Evolutionary conservation across 2,329 filamentous ascomycete species (phyloP).

Genomic region (Stemphylium vesicarium): DNA sequence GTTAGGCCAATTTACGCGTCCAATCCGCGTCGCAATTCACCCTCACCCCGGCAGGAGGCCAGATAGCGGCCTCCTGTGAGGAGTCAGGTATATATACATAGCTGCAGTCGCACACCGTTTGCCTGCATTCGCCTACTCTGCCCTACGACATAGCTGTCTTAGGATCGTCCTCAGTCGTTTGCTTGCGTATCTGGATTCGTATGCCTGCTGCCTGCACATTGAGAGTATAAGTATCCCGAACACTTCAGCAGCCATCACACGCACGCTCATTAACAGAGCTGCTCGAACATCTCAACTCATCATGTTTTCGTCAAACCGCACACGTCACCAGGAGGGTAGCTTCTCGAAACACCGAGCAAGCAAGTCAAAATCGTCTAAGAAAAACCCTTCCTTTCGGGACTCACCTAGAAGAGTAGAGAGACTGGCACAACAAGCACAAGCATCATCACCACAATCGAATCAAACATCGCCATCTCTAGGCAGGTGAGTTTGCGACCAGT

Average conservation of each 20-base stretch:
- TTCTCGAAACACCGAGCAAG: conserved; percentile 49
- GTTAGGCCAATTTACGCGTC: conserved; percentile 40
- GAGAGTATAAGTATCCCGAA: conserved; percentile 37
- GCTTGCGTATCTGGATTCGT: conserved; percentile 35
- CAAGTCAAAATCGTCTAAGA: conserved; percentile 48
- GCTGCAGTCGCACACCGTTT: conserved; percentile 32
- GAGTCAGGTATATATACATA: conserved; percentile 44
- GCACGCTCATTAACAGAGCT: neutral
- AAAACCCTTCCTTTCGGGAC: conserved; percentile 47
- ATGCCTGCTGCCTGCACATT: conserved; percentile 41
- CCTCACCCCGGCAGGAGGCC: conserved; percentile 31
- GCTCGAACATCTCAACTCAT: conserved; percentile 22
- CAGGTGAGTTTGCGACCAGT: conserved; percentile 34
- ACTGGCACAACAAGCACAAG: conserved; percentile 43
- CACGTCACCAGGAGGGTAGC: conserved; percentile 41
- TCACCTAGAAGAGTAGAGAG: conserved; percentile 44
- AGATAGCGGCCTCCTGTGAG: conserved; percentile 41
- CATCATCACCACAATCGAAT: conserved; percentile 43
- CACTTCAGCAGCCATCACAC: conserved; percentile 19
- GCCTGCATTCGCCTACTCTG: conserved; percentile 35
- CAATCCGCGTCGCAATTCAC: conserved; percentile 43
- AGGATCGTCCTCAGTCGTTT: conserved; percentile 27
- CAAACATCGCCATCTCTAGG: conserved; percentile 46
- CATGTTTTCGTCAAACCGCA: conserved; percentile 47
- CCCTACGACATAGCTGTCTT: conserved; percentile 39